phyloP scores from a whole-genome alignment of 2,329 filamentous ascomycete species.

The Phoma sp. region DNA sequence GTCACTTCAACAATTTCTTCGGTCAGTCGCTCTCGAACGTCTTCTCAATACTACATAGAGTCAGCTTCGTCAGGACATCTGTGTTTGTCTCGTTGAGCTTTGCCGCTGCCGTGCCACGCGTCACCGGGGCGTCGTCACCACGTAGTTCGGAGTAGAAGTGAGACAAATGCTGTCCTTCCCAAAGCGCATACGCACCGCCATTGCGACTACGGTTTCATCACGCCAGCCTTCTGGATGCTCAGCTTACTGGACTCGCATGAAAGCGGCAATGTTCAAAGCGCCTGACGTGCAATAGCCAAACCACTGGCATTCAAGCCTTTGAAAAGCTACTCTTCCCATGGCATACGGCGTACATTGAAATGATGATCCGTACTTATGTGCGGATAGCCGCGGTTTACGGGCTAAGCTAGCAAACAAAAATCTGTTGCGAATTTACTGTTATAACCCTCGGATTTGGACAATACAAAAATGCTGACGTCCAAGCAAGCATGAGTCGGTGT shows the following conservation, averaged over 20 bases:
- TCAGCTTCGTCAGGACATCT: too few relatives aligned
- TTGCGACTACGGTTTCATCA: background rate
- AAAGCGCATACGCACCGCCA: background rate
- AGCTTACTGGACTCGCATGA: background rate
- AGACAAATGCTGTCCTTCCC: constrained; percentile 11
- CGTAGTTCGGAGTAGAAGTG: constrained; percentile 4
- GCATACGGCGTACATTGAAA: background rate
- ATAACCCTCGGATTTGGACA: too few relatives aligned
- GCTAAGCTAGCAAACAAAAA: too few relatives aligned
- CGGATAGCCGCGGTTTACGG: too few relatives aligned
- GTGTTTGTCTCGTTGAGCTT: background rate
- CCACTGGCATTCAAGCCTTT: background rate
- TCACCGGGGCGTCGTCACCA: constrained; percentile 1
- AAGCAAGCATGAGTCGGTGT: constrained; percentile 6
- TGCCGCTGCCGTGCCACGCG: constrained; percentile 9
- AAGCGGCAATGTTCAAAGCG: too few relatives aligned
- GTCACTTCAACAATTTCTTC: background rate
- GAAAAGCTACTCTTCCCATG: background rate
- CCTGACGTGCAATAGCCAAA: background rate
- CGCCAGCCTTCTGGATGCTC: background rate
- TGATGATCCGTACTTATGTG: too few relatives aligned
- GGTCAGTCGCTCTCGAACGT: background rate
- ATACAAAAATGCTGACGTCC: background rate
- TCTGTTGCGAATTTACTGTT: background rate
- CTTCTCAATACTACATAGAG: background rate